Base-by-base conservation (phyloP, 805 yeast genomes). In the Wickerhamomyces xylosicus region DNA sequence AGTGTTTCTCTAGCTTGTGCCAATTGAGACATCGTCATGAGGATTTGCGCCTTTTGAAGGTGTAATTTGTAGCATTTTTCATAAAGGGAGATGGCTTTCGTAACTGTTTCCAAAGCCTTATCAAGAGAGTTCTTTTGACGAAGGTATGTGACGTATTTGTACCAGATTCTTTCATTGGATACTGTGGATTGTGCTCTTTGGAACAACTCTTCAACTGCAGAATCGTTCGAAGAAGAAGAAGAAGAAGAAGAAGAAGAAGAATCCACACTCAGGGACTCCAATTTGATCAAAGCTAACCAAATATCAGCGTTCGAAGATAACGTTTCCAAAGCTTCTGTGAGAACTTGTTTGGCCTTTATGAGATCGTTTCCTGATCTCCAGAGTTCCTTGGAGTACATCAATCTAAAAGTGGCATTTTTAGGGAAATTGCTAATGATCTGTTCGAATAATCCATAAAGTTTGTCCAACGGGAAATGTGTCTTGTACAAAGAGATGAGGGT, bases 361-460 rank as follows among this genome's bases (percentile, higher is more conserved):
- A 69, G 48, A 47, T 81, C 75, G 1, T 36, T 34, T 5, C 60
- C 67, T 19, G 62, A 41, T 34, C 61, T 57, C 80, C 86, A 77
- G 38, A 69, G 63, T 48, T 82, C 89, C 47, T 80, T 79, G 0
- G 95, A 82, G 51, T 74, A 85, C 76, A 79, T 73, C 37, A 85
- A 57, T 58, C 74, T 69, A 33, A 85, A 65, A 11, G 70, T 51
- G 31, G 72, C 75, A 22, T 61, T 53, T 4, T 61, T 48, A 0
- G 83, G 80, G 37, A 79, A 66, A 1, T 64, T 50, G 1, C 52
- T 47, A 1, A 79, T 64, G 1, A 89, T 77, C 43, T 61, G 57
- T 34, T 77, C 76, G 52, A 79, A 79, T 20, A 65, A 66, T 3
- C 57, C 49, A 42, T 64, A 68, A 4, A 76, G 50, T 14, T 57